A percentile compares a stretch with the other conserved stretches of the same genome.
These are phyloP conservation scores for Globisporangium irregulare DNA, from an alignment of 352 stramenopile genomes.

Conservation along the genomic window DNA sequence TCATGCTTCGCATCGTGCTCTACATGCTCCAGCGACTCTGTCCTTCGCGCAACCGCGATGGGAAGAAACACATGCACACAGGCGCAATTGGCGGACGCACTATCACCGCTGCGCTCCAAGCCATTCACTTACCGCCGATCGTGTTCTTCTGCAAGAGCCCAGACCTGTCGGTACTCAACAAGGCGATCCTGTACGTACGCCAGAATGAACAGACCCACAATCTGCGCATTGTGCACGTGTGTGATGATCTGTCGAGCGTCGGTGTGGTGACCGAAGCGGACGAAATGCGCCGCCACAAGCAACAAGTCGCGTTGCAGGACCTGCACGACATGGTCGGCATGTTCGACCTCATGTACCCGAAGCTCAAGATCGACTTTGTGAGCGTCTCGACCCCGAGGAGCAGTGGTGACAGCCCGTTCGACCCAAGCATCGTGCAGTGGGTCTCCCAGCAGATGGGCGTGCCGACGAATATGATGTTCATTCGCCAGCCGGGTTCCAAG, in stretches of 20 bases:
- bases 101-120: slow-evolving; percentile 53
- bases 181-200: slow-evolving; percentile 92
- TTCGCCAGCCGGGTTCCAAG: slow-evolving; percentile 84
- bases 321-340: slow-evolving; percentile 73
- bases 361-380: slow-evolving; percentile 90
- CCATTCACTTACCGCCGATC: slow-evolving; percentile 80
- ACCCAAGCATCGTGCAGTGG: slow-evolving; percentile 87
- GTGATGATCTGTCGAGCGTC: slow-evolving; percentile 30
- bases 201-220: slow-evolving; percentile 92
- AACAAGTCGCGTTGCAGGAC: slow-evolving; percentile 49
- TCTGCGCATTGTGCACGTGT: slow-evolving; percentile 88
- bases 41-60: slow-evolving; percentile 32
- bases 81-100: slow-evolving; percentile 65
- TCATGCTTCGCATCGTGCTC: slow-evolving; percentile 69
- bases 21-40: slow-evolving; percentile 63
- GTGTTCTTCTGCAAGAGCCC: slow-evolving; percentile 91
- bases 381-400: slow-evolving; percentile 26
- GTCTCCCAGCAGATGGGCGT: slow-evolving; percentile 70
- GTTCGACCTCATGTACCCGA: slow-evolving; percentile 91
- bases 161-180: slow-evolving; percentile 90
- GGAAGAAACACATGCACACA: slow-evolving; percentile 39
- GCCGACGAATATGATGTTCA: slow-evolving; percentile 93
- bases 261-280: slow-evolving; percentile 36
- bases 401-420: slow-evolving; percentile 52
- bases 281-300: slow-evolving; percentile 27